These are phyloP conservation scores for Solanum arcanum DNA, from an alignment of 257 asterid genomes.

Conservation along the genomic window DNA sequence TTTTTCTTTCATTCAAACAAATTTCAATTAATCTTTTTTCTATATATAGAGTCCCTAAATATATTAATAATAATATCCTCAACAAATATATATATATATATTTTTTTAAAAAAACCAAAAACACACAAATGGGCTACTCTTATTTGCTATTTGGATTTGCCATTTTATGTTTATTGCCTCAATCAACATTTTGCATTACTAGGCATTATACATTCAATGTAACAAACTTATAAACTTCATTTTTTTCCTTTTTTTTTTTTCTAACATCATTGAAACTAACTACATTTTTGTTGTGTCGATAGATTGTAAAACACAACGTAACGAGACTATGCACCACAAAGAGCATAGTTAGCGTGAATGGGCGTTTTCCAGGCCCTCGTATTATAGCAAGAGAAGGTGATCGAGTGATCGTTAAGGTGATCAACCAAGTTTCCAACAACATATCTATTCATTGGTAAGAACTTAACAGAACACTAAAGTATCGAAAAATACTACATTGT, in stretches of 20 bases:
- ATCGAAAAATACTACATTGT: neutral
- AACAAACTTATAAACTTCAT: neutral
- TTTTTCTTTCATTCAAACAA: neutral
- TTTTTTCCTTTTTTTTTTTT: neutral
- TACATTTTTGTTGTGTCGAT: neutral
- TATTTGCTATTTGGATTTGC: constrained; percentile 11
- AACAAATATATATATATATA: too few relatives aligned
- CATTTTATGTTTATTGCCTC: constrained; percentile 24
- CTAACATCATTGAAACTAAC: neutral
- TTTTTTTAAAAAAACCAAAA: neutral
- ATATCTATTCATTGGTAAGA: constrained; percentile 54
- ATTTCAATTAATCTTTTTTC: neutral
- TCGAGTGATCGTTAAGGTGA: constrained; percentile 39
- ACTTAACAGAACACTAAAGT: neutral
- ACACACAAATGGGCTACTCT: constrained; percentile 1
- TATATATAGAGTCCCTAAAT: constrained; percentile 14
- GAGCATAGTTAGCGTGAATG: constrained; percentile 48
- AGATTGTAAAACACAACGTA: constrained; percentile 49
- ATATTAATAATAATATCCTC: neutral
- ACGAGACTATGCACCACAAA: constrained; percentile 51
- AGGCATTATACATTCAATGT: constrained; percentile 57
- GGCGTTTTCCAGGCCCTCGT: constrained; percentile 52
- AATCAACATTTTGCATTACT: constrained; percentile 23
- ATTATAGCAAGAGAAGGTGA: constrained; percentile 59
- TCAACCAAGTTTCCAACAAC: constrained; percentile 42